Percentiles rank a stretch among this genome's conserved stretches.
phyloP scores from a whole-genome alignment of 2,329 filamentous ascomycete species.

The Coniochaeta sp. region DNA sequence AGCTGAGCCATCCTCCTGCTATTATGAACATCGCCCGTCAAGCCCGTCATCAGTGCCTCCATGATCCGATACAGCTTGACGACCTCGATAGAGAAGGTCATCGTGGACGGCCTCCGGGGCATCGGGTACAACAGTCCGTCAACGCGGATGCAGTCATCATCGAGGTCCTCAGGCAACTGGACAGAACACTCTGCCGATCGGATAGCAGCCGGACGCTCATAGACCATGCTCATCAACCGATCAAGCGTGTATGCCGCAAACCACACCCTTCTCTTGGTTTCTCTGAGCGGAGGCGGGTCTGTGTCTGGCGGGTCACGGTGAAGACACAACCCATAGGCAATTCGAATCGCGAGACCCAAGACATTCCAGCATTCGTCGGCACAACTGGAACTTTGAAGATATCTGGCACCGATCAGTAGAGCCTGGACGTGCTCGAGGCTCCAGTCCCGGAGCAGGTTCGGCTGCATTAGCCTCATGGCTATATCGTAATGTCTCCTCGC shows the following conservation, averaged over 20 bases:
- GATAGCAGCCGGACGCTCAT: conserved; percentile 3
- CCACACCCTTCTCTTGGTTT: conserved; percentile 3
- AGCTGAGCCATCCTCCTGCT: neutral
- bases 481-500: conserved; percentile 4
- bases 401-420: conserved; percentile 3
- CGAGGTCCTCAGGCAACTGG: conserved; percentile 6
- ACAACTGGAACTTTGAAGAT: conserved; percentile 4
- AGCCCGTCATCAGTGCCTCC: conserved; percentile 1
- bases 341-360: conserved; percentile 2
- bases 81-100: conserved; percentile 7
- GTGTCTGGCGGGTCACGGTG: conserved; percentile 1
- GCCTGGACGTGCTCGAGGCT: conserved; percentile 4
- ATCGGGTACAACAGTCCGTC: conserved; percentile 5
- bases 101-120: neutral
- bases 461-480: conserved; percentile 3
- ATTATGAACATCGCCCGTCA: conserved; percentile 2
- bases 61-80: conserved; percentile 7
- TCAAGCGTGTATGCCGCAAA: conserved; percentile 4
- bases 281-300: conserved; percentile 1
- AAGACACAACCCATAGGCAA: conserved; percentile 4
- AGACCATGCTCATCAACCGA: conserved; percentile 4
- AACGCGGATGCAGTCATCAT: conserved; percentile 6
- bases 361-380: conserved; percentile 6
- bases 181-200: conserved; percentile 2
- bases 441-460: conserved; percentile 5